Evolutionary conservation across 2,329 filamentous ascomycete species (phyloP).

Genomic region (Ilyonectria sp.): DNA sequence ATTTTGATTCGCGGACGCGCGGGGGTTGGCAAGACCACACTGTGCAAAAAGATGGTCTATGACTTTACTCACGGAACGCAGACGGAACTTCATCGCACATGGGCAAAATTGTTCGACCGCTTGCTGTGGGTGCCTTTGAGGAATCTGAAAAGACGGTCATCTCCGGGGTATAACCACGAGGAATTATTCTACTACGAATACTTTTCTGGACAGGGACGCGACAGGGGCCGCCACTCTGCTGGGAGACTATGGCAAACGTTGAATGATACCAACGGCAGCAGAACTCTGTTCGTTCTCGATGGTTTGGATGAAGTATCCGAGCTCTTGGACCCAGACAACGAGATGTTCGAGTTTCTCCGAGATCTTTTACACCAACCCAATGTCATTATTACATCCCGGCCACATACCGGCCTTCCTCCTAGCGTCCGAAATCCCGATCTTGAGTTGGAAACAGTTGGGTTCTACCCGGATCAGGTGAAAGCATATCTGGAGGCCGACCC

Average conservation of each 20-base stretch:
- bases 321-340: slow-evolving; percentile 25
- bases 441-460: slow-evolving; percentile 59
- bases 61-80: slow-evolving; percentile 45
- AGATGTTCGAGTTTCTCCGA: slow-evolving; percentile 45
- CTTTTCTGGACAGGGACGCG: slow-evolving; percentile 38
- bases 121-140: slow-evolving; percentile 59
- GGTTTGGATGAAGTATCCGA: slow-evolving; percentile 59
- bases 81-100: slow-evolving; percentile 10
- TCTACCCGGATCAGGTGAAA: slow-evolving; percentile 54
- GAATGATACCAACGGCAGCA: slow-evolving; percentile 11
- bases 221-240: background rate
- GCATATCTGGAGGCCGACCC: background rate
- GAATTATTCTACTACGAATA: slow-evolving; percentile 35
- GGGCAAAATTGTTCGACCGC: slow-evolving; percentile 51
- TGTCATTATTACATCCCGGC: slow-evolving; percentile 46
- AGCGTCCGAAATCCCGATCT: slow-evolving; percentile 31
- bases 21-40: slow-evolving; percentile 58
- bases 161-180: background rate
- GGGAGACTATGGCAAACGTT: background rate
- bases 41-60: slow-evolving; percentile 59
- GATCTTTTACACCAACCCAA: slow-evolving; percentile 52
- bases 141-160: slow-evolving; percentile 44
- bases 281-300: slow-evolving; percentile 59
- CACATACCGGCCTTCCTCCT: background rate
- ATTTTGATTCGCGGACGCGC: slow-evolving; percentile 56